Evolutionary conservation across 2,329 filamentous ascomycete species (phyloP), one percentile per base, ranked within the genome.

Genomic region (Cryphonectria radicalis): DNA sequence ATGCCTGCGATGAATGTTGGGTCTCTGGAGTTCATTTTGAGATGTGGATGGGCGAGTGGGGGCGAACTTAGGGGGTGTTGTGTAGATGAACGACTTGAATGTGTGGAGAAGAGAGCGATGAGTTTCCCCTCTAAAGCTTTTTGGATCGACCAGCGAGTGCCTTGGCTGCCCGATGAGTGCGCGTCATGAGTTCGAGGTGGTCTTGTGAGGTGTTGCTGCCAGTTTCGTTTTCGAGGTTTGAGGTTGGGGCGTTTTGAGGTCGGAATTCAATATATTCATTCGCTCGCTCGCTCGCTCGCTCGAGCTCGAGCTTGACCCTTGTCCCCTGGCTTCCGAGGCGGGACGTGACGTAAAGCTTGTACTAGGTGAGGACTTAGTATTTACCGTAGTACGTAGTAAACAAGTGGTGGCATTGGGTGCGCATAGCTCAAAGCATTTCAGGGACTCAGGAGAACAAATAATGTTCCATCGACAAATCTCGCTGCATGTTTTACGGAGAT

Each of bases 401-500:
- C 55, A 28, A 57, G 53, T 57, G 53, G 53, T 57, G 53, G 55
- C 55, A 8, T 59, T 59, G 13, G 55, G 55, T 32, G 55, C 55
- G 55, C 55, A 59, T 17, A 59, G 55, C 55, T 59, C 55, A n/a
- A 17, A 32, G 55, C 22, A 32, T 17, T 14, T 57, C 63, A 46
- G 40, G 42, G 63, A 50, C 40, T 50, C 63, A 53, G 63, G 63
- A 65, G 63, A 46, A 17, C 35, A 19, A 19, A n/a, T 62, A 50
- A 68, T 68, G 59, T 63, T 68, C 55, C 57, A 53, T 68, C 42
- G 35, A 62, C 43, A 62, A 68, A 68, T 68, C 43, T 68, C 67
- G 67, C 57, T 68, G 42, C 22, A 40, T 42, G 57, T 63, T 25
- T 63, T 62, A 50, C 66, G 66, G 66, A 67, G 66, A 60, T 59